Base-by-base conservation (phyloP, 2,329 filamentous ascomycete genomes). In the Achaetomium macrosporum region DNA sequence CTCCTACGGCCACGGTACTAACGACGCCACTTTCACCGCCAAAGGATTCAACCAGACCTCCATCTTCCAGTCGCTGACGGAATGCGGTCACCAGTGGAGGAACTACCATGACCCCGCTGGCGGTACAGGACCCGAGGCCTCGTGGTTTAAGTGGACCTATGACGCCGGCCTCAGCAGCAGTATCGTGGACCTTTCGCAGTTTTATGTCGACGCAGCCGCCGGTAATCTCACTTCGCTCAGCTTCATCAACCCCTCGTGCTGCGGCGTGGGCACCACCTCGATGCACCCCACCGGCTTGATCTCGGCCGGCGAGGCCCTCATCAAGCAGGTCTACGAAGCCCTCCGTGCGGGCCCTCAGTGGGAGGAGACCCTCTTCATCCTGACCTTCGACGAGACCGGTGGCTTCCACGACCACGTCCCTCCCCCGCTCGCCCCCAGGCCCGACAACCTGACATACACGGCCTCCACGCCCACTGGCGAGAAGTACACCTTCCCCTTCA, bases 191-290 rank as follows among this genome's bases (percentile, higher is more conserved):
- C 58, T 76, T 4, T 63, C 68, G 16, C 61, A 71, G 37, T 76
- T 76, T 59, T 76, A 71, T 60, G 56, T 58, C 4, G 74, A 76
- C 57, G 74, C 74, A 5, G 59, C 65, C 8, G 67, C 67, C 5
- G 74, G 74, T n/a, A 67, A 63, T 1, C 66, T 77, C 1, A 69
- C 73, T 5, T 64, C 67, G 39, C 73, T 76, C 50, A 72, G 69
- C 57, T 77, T 75, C 62, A 69, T 76, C 64, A 81, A 75, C 59
- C 73, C 75, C 4, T 72, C 73, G 55, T 76, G 77, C 66, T 76
- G 77, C 59, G 68, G 67, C 15, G 73, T 74, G 57, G 52, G 53
- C 25, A 56, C 53, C 16, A 78, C 68, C 54, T 75, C 72, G 13
- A 73, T 73, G 65, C 73, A 76, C 51, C 73, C 73, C 0, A 67